Conservation (phyloP, 1,139 yeast genomes). For the Candida albicans region DNA sequence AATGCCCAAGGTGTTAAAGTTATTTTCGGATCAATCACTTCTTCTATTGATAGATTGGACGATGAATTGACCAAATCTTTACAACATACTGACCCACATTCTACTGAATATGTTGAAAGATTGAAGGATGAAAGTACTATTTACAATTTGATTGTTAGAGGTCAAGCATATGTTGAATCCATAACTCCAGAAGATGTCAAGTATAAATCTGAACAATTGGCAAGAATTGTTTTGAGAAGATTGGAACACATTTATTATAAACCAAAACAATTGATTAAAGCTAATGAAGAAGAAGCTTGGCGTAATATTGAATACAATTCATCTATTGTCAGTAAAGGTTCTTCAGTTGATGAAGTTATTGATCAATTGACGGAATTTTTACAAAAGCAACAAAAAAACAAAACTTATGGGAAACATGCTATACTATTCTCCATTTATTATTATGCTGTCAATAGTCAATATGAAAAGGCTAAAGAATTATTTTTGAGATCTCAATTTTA, state of each 20-base stretch:
- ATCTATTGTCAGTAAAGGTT: conserved; percentile 29
- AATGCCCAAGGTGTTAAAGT: conserved; percentile 66
- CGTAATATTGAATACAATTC: conserved; percentile 38
- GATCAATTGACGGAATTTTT: conserved; percentile 66
- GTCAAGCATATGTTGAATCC: conserved; percentile 81
- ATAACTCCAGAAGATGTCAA: conserved; percentile 50
- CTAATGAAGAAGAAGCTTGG: conserved; percentile 77
- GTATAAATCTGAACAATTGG: conserved; percentile 58
- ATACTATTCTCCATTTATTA: conserved; percentile 85
- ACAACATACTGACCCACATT: conserved; percentile 90
- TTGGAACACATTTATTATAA: conserved; percentile 93
- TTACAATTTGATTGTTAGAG: conserved; percentile 75
- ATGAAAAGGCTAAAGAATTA: conserved; percentile 83
- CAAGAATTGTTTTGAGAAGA: conserved; percentile 80
- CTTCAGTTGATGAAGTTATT: conserved; percentile 49
- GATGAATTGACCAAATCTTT: conserved; percentile 90
- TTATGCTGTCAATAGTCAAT: conserved; percentile 84
- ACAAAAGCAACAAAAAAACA: conserved; percentile 63
- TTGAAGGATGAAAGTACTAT: conserved; percentile 82
- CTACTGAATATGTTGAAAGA: conserved; percentile 89
- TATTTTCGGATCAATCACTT: conserved; percentile 80
- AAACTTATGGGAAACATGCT: conserved; percentile 77
- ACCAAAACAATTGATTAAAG: conserved; percentile 70
- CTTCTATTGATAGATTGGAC: conserved; percentile 89
- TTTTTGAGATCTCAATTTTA: conserved; percentile 83